These are phyloP conservation scores for Crataegus laevigata DNA, from an alignment of 306 rosid genomes.

Conservation along the genomic window DNA sequence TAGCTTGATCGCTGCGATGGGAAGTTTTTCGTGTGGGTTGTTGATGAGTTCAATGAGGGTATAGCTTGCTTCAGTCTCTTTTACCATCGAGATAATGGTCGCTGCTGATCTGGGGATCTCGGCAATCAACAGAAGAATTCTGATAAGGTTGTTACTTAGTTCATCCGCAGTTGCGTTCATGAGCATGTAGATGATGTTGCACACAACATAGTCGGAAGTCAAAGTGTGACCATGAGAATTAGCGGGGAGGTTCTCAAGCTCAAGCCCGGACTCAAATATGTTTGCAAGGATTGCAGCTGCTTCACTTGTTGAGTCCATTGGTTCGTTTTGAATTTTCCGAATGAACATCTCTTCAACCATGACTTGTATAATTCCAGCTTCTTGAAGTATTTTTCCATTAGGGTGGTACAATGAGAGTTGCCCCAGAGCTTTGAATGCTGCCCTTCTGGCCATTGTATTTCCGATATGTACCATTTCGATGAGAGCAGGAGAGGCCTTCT, in stretches of 20 bases:
- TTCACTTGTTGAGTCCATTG: conserved; percentile 28
- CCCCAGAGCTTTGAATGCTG: conserved; percentile 33
- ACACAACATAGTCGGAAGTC: conserved; percentile 32
- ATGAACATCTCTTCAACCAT: conserved; percentile 46
- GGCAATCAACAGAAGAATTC: conserved; percentile 27
- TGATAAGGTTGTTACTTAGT: conserved; percentile 24
- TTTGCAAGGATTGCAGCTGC: conserved; percentile 44
- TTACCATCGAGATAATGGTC: conserved; percentile 20
- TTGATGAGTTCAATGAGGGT: conserved; percentile 26
- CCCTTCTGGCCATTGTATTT: conserved; percentile 20
- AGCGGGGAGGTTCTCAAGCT: conserved; percentile 28
- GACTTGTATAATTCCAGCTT: conserved; percentile 31
- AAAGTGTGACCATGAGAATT: conserved; percentile 29
- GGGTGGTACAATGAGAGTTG: conserved; percentile 33
- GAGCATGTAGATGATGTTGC: conserved; percentile 33
- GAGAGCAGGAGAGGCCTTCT: conserved; percentile 32
- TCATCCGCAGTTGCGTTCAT: conserved; percentile 37
- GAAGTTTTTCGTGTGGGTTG: conserved; percentile 24
- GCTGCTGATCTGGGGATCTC: conserved; percentile 22
- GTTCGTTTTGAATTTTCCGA: conserved; percentile 27
- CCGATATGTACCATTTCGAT: conserved; percentile 30
- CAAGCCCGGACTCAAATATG: conserved; percentile 24
- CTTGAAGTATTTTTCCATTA: conserved; percentile 25
- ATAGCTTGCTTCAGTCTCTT: conserved; percentile 32
- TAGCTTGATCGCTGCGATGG: conserved; percentile 23